A percentile compares a stretch with the other conserved stretches of the same genome.
Evolutionary conservation across 2,329 filamentous ascomycete species (phyloP).

Genomic region (Cercospora nicotianae): DNA sequence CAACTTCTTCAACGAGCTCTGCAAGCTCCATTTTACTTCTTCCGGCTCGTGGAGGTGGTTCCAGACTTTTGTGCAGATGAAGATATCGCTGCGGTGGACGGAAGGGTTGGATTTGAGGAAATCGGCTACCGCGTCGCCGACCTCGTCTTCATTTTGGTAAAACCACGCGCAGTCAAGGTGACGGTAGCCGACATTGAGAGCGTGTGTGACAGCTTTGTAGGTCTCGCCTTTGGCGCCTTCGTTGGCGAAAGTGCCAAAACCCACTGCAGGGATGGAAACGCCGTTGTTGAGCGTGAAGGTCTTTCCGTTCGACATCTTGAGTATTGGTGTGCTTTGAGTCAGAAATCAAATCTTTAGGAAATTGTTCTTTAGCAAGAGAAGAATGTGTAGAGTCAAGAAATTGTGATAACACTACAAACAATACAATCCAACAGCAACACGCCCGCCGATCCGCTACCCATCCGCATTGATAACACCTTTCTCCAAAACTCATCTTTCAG

Average conservation of each 20-base stretch:
- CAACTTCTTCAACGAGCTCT: conserved; percentile 39
- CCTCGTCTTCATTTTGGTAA: conserved; percentile 56
- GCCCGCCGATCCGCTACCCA: background rate
- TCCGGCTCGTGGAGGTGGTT: conserved; percentile 51
- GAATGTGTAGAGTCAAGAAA: background rate
- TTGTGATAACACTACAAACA: background rate
- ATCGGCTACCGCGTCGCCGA: conserved; percentile 55
- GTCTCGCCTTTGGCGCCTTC: conserved; percentile 62
- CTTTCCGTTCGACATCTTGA: conserved; percentile 57
- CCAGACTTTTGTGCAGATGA: conserved; percentile 56
- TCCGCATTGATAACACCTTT: background rate
- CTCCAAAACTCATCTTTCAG: background rate
- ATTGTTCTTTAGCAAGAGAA: background rate
- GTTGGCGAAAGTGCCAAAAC: conserved; percentile 67
- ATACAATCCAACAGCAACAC: background rate
- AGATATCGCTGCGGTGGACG: conserved; percentile 53
- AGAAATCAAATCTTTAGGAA: background rate
- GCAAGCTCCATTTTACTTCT: conserved; percentile 39
- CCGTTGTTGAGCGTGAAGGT: conserved; percentile 58
- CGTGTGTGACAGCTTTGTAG: conserved; percentile 55
- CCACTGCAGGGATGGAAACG: conserved; percentile 62
- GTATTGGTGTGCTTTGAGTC: background rate
- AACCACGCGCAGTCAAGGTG: conserved; percentile 59
- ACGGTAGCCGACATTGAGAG: conserved; percentile 54
- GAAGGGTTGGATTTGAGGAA: conserved; percentile 52